Evolutionary conservation across 495 filamentous ascomycete genomes (phyloP), one percentile per base, ranked within the genome.

Genomic region (Neurospora sp.): DNA sequence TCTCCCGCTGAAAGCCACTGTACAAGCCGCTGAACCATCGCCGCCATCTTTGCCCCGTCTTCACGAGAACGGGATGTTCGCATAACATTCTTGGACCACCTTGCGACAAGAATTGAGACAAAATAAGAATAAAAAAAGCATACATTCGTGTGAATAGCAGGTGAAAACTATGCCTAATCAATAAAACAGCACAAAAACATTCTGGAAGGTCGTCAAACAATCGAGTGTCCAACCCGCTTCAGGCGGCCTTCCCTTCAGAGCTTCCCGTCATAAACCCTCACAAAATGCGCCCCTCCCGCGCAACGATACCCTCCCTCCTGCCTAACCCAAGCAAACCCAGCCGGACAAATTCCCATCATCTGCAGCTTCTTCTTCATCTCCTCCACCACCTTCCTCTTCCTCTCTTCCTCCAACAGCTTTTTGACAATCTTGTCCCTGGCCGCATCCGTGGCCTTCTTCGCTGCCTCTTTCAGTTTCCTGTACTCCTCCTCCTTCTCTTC

Each of bases 251-350:
- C 39, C 38, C 70, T 31, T 72, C 70, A 75, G 39, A 62, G 14
- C 20, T 42, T 72, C 49, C 31, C 75, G 11, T 3, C 62, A 54
- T 60, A n/a, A n/a, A n/a, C 74, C 74, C 72, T 79, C 20, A 89
- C 77, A 20, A 69, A 89, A 81, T 91, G 88, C 10, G 71, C 72
- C 0, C 89, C 88, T 0, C 83, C 88, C 6, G 83, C 80, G 75
- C 89, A 90, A 18, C 88, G 74, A 78, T 88, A 91, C 7, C 89
- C 88, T 4, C 71, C 74, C 1, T 0, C 71, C 78, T 89, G 85
- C 66, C 82, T 83, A 41, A 91, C 86, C 90, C 89, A 91, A 5
- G 77, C 75, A 77, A 69, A 91, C 0, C 89, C 89, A 39, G 62
- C 31, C 12, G 77, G 77, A 76, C 89, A 92, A 0, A 78, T 40